Evolutionary conservation across 768 basidiomycete species (phyloP).

Genomic region (Dacryopinax spathularia): DNA sequence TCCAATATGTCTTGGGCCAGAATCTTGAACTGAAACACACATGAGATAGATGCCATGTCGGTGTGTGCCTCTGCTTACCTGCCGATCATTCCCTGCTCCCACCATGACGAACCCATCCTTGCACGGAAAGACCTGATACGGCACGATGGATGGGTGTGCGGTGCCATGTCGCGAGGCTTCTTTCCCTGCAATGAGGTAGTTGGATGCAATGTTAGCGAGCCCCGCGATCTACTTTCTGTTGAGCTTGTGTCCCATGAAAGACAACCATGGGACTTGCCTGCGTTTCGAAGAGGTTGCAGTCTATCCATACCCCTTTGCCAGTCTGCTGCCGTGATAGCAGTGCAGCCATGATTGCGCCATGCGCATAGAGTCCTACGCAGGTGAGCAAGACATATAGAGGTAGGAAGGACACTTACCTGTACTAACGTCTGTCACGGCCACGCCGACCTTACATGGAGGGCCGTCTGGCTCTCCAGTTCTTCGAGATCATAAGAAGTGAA

Average conservation of each 20-base stretch:
- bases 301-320: slow-evolving; percentile 79
- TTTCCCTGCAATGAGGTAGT: slow-evolving; percentile 74
- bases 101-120: slow-evolving; percentile 84
- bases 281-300: slow-evolving; percentile 83
- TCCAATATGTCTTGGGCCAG: slow-evolving; percentile 51
- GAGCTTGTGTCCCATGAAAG: not conserved
- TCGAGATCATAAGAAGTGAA: slow-evolving; percentile 4
- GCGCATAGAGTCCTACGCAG: slow-evolving; percentile 51
- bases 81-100: slow-evolving; percentile 79
- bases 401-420: slow-evolving; percentile 32
- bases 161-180: slow-evolving; percentile 84
- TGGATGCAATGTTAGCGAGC: slow-evolving; percentile 82
- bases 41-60: not conserved
- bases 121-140: slow-evolving; percentile 51
- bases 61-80: slow-evolving; percentile 31
- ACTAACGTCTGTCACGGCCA: slow-evolving; percentile 80
- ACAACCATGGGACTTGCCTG: slow-evolving; percentile 40
- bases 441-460: slow-evolving; percentile 85
- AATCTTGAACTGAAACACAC: slow-evolving; percentile 46
- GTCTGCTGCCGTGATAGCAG: slow-evolving; percentile 70
- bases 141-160: slow-evolving; percentile 84
- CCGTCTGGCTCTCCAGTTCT: slow-evolving; percentile 83
- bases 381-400: not conserved
- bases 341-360: slow-evolving; percentile 85
- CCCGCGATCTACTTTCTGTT: slow-evolving; percentile 55